Evolutionary conservation across 129 eudicot genomes (phyloP).

Genomic region (Pseudognaphalium luteoalbum): DNA sequence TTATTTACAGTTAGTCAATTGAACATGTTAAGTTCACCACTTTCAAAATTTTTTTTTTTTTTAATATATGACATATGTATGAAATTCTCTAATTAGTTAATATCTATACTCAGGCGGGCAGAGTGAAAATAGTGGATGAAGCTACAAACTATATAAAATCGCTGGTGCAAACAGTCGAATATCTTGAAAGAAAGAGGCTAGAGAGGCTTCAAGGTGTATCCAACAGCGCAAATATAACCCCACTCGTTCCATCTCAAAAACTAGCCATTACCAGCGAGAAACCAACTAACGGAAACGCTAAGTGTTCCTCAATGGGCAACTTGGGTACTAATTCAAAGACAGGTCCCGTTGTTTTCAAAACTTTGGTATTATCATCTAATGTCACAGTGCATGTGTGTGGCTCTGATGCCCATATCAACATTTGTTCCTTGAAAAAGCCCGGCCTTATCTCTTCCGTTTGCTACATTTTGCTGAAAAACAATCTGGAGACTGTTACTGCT

Average conservation of each 20-base stretch:
- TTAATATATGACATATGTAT: neutral
- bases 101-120: neutral
- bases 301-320: neutral
- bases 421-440: neutral
- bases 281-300: neutral
- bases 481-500: neutral
- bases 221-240: neutral
- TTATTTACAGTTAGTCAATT: too few relatives aligned
- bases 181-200: neutral
- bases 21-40: too few relatives aligned
- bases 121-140: neutral
- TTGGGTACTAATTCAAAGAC: neutral
- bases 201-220: neutral
- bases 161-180: neutral
- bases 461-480: neutral
- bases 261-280: neutral
- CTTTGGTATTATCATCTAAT: neutral
- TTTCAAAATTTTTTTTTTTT: too few relatives aligned
- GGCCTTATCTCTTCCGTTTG: neutral
- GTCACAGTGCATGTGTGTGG: neutral
- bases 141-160: neutral
- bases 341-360: neutral
- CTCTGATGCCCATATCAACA: neutral
- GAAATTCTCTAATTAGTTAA: neutral
- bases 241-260: neutral